Base-by-base conservation (phyloP, 2,329 filamentous ascomycete genomes). In the Diaporthe caulivora region DNA sequence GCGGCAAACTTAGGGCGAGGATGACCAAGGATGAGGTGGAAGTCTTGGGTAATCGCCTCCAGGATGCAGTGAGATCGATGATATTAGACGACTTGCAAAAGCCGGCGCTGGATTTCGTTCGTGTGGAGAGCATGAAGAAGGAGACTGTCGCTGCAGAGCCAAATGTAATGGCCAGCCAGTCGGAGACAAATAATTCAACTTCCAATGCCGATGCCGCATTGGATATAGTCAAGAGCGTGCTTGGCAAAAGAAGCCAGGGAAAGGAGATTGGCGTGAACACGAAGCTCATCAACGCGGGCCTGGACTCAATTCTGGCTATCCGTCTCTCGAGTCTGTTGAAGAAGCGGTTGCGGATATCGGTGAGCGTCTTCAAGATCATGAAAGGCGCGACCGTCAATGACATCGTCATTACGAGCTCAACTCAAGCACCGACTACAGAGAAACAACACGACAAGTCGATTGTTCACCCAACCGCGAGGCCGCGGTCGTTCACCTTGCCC, bases 231-330 rank as follows among this genome's bases (percentile, higher is more conserved):
- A 77, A 76, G 44, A 53, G 57, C 18, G 69, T 77, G 3, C 60
- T 79, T 5, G 76, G 76, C 1, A 31, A 64, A 3, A 70, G 73
- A 18, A 34, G 58, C 2, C 67, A 58, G 24, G 72, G 74, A n/a
- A 76, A 75, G 60, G 55, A 62, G 10, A 75, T 78, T 11, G 65
- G 51, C 18, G 71, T 74, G 62, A 70, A 68, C 26, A 78, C 75
- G 8, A 76, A 69, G 67, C 73, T 79, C 17, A 60, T 77, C 44
- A 79, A 78, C 40, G 57, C 75, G 6, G 78, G 78, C 2, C 64
- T 79, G 1, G 78, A 79, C 55, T 79, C 78, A 2, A 79, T 79
- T 70, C 72, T 70, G 24, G 78, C 78, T 31, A 79, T 78, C 58
- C 75, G 77, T 5, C 64, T 78, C 11, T 76, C 77, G 3, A 77